Evolutionary conservation across 1,139 yeast species (phyloP).

Genomic region (Lodderomyces parapsilosis): DNA sequence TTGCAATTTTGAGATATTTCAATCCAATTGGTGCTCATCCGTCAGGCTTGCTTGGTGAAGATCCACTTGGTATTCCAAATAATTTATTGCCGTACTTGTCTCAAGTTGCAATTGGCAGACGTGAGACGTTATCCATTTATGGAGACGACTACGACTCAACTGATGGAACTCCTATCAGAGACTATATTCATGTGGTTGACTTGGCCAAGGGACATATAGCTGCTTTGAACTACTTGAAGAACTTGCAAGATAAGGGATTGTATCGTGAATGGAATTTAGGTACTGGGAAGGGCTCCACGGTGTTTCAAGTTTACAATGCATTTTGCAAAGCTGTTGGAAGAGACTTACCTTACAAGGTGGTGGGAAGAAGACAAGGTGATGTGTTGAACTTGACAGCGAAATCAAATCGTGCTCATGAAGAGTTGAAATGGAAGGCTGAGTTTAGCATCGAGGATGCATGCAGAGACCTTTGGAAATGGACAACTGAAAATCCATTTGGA

Average conservation of each 20-base stretch:
- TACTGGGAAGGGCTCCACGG: constrained; percentile 78
- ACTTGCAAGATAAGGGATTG: constrained; percentile 43
- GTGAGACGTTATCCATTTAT: constrained; percentile 62
- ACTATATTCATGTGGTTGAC: constrained; percentile 80
- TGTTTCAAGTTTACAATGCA: constrained; percentile 66
- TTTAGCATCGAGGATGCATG: constrained; percentile 64
- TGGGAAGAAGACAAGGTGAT: constrained; percentile 74
- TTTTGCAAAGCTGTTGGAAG: constrained; percentile 70
- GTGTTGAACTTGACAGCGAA: constrained; percentile 75
- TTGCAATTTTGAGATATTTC: constrained; percentile 72
- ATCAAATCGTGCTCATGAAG: constrained; percentile 63
- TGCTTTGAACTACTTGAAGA: constrained; percentile 60
- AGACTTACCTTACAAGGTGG: constrained; percentile 63
- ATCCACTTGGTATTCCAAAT: constrained; percentile 76
- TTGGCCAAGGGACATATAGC: constrained; percentile 80
- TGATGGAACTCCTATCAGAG: constrained; percentile 83
- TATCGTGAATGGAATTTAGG: constrained; percentile 84
- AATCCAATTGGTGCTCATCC: constrained; percentile 89
- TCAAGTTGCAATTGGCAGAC: constrained; percentile 74
- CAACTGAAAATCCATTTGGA: constrained; percentile 67
- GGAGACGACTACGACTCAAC: constrained; percentile 68
- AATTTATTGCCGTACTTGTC: constrained; percentile 74
- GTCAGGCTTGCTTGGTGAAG: constrained; percentile 77
- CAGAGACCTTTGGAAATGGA: constrained; percentile 77
- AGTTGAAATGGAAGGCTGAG: constrained; percentile 65